A percentile compares a stretch with the other conserved stretches of the same genome.
Evolutionary conservation across 2,329 filamentous ascomycete species (phyloP).

Genomic region (Dothistroma septosporum): DNA sequence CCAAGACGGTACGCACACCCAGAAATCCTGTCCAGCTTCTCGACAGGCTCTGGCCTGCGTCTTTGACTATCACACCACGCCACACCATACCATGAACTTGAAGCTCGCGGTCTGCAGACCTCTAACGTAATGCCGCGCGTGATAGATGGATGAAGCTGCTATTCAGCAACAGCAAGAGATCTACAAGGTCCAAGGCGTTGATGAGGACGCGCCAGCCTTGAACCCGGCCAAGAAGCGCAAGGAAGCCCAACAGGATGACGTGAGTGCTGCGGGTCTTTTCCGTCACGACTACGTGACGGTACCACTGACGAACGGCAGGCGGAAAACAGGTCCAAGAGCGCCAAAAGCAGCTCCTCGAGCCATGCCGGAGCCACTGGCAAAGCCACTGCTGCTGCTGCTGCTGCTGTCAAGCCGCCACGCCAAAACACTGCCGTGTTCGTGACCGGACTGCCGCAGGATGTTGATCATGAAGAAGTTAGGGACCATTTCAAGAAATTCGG

Average conservation of each 20-base stretch:
- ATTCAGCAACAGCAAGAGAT: conserved; percentile 59
- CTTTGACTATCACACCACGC: neutral
- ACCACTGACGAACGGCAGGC: conserved; percentile 6
- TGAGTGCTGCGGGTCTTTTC: conserved; percentile 11
- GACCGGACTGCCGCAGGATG: conserved; percentile 77
- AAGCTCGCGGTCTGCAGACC: conserved; percentile 8
- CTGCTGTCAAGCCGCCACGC: conserved; percentile 30
- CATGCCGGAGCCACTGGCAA: conserved; percentile 5
- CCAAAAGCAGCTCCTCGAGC: conserved; percentile 5
- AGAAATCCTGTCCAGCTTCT: conserved; percentile 22
- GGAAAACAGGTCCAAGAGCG: conserved; percentile 19
- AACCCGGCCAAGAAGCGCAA: conserved; percentile 39
- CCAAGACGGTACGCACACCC: conserved; percentile 54
- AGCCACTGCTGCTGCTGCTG: conserved; percentile 5
- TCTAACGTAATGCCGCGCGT: conserved; percentile 18
- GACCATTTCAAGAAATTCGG: conserved; percentile 83
- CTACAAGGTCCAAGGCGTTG: conserved; percentile 58
- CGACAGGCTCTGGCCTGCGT: conserved; percentile 27
- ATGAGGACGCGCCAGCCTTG: conserved; percentile 46
- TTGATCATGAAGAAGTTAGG: conserved; percentile 73
- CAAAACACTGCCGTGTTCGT: conserved; percentile 92
- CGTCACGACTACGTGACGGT: neutral
- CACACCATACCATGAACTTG: conserved; percentile 14
- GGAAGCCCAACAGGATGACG: conserved; percentile 35
- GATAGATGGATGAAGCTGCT: conserved; percentile 56